Evolutionary conservation across 2,329 filamentous ascomycete species (phyloP).

Genomic region (Penicillium sp.): DNA sequence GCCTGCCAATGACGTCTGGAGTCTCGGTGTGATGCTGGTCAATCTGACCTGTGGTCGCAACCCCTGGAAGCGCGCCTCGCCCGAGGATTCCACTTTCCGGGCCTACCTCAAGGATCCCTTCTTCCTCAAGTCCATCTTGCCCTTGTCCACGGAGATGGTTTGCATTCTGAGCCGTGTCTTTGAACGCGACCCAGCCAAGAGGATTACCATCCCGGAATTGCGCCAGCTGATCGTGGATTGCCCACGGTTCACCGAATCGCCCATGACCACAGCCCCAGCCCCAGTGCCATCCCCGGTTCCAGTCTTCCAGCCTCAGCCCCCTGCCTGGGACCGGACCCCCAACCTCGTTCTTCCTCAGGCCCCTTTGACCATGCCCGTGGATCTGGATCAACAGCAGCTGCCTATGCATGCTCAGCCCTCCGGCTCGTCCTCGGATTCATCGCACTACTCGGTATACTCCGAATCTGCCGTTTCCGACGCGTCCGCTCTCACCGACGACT

Average conservation of each 20-base stretch:
- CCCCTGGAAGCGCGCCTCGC: constrained; percentile 95
- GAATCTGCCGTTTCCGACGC: constrained; percentile 43
- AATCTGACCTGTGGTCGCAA: constrained; percentile 98
- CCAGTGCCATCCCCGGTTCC: constrained; percentile 30
- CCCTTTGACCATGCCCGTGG: constrained; percentile 36
- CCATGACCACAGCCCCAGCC: constrained; percentile 31
- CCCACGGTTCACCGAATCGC: constrained; percentile 64
- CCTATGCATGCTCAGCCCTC: constrained; percentile 39
- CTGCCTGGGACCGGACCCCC: not conserved
- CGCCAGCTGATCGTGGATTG: constrained; percentile 75
- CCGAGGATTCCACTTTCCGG: constrained; percentile 91
- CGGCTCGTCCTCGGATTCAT: constrained; percentile 38
- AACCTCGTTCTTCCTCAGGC: constrained; percentile 39
- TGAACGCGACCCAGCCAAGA: constrained; percentile 76
- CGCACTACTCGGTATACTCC: constrained; percentile 40
- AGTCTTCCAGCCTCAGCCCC: constrained; percentile 32
- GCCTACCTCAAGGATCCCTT: constrained; percentile 81
- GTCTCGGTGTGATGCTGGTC: constrained; percentile 94
- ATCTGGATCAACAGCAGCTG: constrained; percentile 9
- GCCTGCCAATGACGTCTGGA: constrained; percentile 96
- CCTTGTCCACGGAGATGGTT: constrained; percentile 86
- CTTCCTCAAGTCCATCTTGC: constrained; percentile 91
- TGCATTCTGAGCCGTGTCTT: constrained; percentile 85
- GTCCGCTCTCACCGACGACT: constrained; percentile 43
- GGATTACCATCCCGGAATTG: constrained; percentile 80